phyloP scores from a whole-genome alignment of 208 protist genomes.

The Blastocrithidia nonstop region DNA sequence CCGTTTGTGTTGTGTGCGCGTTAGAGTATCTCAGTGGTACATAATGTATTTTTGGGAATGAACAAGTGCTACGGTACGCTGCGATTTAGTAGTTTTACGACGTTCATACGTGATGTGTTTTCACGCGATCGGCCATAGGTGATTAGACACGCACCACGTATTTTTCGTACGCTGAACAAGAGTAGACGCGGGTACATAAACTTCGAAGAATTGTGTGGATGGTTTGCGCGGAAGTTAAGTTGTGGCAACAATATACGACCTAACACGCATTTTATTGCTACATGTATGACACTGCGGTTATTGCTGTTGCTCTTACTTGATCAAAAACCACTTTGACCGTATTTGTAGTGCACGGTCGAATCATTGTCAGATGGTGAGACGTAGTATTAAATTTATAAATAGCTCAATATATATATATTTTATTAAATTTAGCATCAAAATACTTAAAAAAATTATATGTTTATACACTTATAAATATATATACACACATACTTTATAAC shows the following conservation, averaged over 20 bases:
- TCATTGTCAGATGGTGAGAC: conserved; percentile 46
- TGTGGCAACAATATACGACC: conserved; percentile 41
- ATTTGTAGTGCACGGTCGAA: conserved; percentile 19
- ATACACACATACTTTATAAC: background rate
- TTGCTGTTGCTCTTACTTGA: conserved; percentile 46
- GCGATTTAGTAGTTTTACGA: conserved; percentile 41
- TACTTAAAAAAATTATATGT: conserved; percentile 7
- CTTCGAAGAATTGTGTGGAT: conserved; percentile 75
- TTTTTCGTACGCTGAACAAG: conserved; percentile 71
- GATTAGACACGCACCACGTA: conserved; percentile 47
- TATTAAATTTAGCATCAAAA: background rate
- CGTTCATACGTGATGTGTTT: conserved; percentile 49
- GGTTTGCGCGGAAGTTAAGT: conserved; percentile 72
- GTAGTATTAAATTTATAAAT: conserved; percentile 22
- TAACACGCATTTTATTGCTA: conserved; percentile 49
- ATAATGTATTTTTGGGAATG: conserved; percentile 31
- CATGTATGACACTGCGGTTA: conserved; percentile 59
- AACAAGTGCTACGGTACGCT: conserved; percentile 38
- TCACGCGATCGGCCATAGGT: conserved; percentile 39
- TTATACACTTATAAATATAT: conserved; percentile 7
- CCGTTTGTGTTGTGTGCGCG: conserved; percentile 63
- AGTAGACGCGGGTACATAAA: conserved; percentile 53
- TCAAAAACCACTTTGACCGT: conserved; percentile 34
- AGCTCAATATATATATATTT: background rate
- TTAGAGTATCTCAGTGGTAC: conserved; percentile 55